A percentile compares a stretch with the other conserved stretches of the same genome.
These are phyloP conservation scores for Ogataea haglerorum DNA, from an alignment of 805 yeast species.

Conservation along the genomic window DNA sequence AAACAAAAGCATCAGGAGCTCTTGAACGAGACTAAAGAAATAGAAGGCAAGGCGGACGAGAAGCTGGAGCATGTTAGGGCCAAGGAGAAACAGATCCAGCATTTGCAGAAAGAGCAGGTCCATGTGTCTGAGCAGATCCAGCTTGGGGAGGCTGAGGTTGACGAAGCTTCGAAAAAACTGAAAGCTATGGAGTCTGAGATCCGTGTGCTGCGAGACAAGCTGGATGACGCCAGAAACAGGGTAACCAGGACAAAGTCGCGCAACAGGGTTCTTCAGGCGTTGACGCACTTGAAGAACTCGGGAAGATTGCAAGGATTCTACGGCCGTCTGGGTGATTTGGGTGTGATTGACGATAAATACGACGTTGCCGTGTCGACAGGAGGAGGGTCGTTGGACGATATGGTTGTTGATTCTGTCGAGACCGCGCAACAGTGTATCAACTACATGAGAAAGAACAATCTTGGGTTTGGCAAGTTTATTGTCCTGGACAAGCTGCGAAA, in stretches of 20 bases:
- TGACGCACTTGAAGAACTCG: conserved; percentile 65
- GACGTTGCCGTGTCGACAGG: conserved; percentile 96
- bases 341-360: conserved; percentile 81
- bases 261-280: conserved; percentile 66
- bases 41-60: conserved; percentile 42
- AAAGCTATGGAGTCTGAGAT: conserved; percentile 54
- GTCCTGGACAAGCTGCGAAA: conserved; percentile 69
- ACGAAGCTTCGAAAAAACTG: conserved; percentile 45
- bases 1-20: conserved; percentile 42
- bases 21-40: conserved; percentile 41
- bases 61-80: conserved; percentile 34
- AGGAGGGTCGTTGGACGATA: conserved; percentile 83
- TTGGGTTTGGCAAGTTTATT: conserved; percentile 89
- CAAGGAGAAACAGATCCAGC: conserved; percentile 44
- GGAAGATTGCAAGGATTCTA: conserved; percentile 84
- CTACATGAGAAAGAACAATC: conserved; percentile 70
- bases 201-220: conserved; percentile 52
- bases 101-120: conserved; percentile 46
- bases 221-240: conserved; percentile 63
- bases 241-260: conserved; percentile 60
- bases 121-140: conserved; percentile 52
- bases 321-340: conserved; percentile 90
- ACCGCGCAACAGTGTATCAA: conserved; percentile 66
- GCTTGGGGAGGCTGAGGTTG: conserved; percentile 56
- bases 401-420: conserved; percentile 81